phyloP scores from a whole-genome alignment of 2,329 filamentous ascomycete genomes.

The Colletotrichum scovillei region DNA sequence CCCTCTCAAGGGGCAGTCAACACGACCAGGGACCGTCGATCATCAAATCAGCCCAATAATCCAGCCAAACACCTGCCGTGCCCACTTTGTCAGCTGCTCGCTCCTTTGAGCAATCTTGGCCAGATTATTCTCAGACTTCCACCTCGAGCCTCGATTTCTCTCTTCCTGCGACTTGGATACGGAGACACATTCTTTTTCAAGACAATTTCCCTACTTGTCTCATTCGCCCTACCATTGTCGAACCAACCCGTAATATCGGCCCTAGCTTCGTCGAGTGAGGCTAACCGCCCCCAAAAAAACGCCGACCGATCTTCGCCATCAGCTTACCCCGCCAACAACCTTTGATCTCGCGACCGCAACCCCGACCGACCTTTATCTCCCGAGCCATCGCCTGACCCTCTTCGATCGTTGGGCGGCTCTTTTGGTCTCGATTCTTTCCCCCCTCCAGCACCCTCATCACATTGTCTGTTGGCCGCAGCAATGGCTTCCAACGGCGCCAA shows the following conservation, averaged over 20 bases:
- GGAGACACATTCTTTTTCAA: not conserved
- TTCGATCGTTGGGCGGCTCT: conserved; percentile 17
- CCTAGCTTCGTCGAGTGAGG: conserved; percentile 3
- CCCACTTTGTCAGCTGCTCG: conserved; percentile 14
- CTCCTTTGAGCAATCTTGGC: conserved; percentile 5
- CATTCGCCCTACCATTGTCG: not conserved
- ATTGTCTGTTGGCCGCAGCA: not conserved
- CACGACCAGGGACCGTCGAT: conserved; percentile 28
- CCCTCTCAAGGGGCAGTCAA: conserved; percentile 20
- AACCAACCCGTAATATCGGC: not conserved
- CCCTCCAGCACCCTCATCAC: not conserved
- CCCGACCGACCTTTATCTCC: conserved; percentile 7
- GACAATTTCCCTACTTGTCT: not conserved
- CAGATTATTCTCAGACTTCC: not conserved
- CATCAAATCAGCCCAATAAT: conserved; percentile 23
- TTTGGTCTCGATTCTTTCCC: conserved; percentile 4
- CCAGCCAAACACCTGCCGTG: conserved; percentile 12
- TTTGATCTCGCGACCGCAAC: conserved; percentile 4
- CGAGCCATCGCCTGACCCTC: not conserved
- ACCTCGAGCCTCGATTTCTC: not conserved
- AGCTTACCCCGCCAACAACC: conserved; percentile 31
- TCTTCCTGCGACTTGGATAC: not conserved
- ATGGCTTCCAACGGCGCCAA: conserved; percentile 37
- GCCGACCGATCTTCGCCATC: conserved; percentile 8
- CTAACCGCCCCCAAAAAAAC: conserved; percentile 8